Conservation (phyloP, 2,329 filamentous ascomycete species). For the Myriosclerotinia duriaeana region DNA sequence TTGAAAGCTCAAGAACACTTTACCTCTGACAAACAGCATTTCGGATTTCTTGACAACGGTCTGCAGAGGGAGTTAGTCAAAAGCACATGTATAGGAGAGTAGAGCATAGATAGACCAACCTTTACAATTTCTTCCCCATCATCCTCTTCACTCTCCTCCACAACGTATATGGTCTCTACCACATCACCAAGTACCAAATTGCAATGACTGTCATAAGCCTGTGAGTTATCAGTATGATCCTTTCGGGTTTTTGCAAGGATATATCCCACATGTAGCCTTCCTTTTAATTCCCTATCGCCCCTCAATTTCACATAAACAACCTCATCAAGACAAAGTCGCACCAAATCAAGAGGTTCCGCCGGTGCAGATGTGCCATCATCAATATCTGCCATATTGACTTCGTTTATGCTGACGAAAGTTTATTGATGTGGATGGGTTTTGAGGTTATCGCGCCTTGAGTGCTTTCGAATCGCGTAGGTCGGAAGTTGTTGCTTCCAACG, state of each 20-base stretch:
- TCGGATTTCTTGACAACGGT: conserved; percentile 96
- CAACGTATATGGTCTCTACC: conserved; percentile 92
- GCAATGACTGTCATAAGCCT: conserved; percentile 99
- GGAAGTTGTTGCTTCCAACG: not conserved
- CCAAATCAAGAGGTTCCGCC: conserved; percentile 91
- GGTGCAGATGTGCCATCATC: conserved; percentile 68
- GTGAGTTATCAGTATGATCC: conserved; percentile 28
- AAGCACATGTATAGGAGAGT: not conserved
- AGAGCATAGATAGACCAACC: conserved; percentile 49
- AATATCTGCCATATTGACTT: conserved; percentile 71
- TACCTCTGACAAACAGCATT: conserved; percentile 97
- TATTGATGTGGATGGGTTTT: conserved; percentile 6
- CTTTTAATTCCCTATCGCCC: conserved; percentile 93
- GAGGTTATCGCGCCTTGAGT: conserved; percentile 16
- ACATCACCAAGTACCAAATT: conserved; percentile 95
- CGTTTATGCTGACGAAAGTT: conserved; percentile 21
- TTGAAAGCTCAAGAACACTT: conserved; percentile 36
- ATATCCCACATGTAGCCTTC: conserved; percentile 79
- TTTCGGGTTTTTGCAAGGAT: conserved; percentile 13
- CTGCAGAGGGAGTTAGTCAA: conserved; percentile 46
- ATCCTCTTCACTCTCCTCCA: conserved; percentile 77
- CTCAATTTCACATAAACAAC: conserved; percentile 96
- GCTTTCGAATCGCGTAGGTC: not conserved
- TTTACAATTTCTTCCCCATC: conserved; percentile 69
- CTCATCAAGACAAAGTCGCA: conserved; percentile 91